These are phyloP conservation scores for Pyrus hybrid DNA, from an alignment of 331 rosid species.

Conservation along the genomic window DNA sequence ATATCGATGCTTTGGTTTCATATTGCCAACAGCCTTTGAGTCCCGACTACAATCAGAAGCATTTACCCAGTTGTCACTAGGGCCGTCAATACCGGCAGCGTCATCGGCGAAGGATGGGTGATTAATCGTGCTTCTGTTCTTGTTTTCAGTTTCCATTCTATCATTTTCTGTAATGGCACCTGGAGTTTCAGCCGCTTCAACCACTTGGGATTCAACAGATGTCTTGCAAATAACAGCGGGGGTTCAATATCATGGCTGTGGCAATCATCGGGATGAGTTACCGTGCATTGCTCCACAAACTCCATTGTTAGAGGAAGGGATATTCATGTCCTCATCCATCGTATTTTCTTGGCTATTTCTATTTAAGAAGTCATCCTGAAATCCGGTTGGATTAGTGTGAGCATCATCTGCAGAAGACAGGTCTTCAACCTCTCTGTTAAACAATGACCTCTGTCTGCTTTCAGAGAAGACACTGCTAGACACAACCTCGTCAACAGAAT, in stretches of 20 bases:
- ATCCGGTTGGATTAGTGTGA: constrained; percentile 1
- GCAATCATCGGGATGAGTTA: no score
- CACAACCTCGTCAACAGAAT: constrained; percentile 49
- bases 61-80: not conserved
- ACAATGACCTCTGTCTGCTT: constrained; percentile 10
- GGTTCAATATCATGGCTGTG: constrained; percentile 8
- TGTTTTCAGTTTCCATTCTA: not conserved
- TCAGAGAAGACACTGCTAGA: constrained; percentile 13
- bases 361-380: constrained; percentile 12
- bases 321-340: constrained; percentile 34
- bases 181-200: constrained; percentile 16
- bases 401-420: constrained; percentile 25
- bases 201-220: constrained; percentile 1
- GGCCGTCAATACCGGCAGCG: not conserved
- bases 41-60: not conserved
- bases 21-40: not conserved
- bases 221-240: not conserved
- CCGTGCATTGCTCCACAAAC: no score
- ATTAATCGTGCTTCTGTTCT: constrained; percentile 12
- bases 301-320: constrained; percentile 20
- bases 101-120: not conserved
- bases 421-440: constrained; percentile 21
- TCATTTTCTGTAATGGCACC: constrained; percentile 14
- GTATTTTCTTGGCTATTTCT: constrained; percentile 16
- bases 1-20: no score